These are phyloP conservation scores for Aspergillus ruber DNA, from an alignment of 2,329 filamentous ascomycete genomes.

Conservation along the genomic window DNA sequence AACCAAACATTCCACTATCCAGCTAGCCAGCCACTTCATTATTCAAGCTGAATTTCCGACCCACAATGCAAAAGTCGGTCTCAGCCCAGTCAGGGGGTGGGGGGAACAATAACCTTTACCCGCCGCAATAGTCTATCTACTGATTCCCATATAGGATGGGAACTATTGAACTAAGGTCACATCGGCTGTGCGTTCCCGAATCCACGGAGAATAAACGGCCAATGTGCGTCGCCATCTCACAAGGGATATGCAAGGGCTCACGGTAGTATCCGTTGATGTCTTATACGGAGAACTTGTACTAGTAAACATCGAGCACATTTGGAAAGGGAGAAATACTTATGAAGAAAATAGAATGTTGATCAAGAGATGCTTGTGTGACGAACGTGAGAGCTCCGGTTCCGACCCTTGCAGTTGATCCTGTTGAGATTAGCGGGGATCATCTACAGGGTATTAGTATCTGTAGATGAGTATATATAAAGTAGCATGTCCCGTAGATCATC, in stretches of 20 bases:
- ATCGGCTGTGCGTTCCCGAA: neutral
- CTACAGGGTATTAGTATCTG: neutral
- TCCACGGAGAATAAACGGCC: neutral
- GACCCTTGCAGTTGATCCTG: neutral
- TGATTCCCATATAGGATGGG: no score
- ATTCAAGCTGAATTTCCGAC: neutral
- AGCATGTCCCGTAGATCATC: neutral
- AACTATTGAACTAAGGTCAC: neutral
- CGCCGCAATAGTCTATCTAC: no score
- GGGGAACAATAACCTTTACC: no score
- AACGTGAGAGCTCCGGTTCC: neutral
- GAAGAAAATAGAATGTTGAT: neutral
- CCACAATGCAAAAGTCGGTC: neutral
- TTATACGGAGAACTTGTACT: neutral
- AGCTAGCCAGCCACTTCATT: neutral
- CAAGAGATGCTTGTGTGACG: neutral
- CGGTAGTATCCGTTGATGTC: no score
- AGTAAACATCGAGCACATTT: neutral
- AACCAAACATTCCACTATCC: neutral
- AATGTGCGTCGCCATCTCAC: neutral
- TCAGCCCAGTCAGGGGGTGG: no score
- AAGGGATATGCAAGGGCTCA: neutral
- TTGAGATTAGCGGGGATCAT: neutral
- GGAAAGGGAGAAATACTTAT: neutral
- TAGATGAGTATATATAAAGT: neutral